phyloP scores from a whole-genome alignment of 192 early-diverging fungal genomes.

The Podochytrium sp. region DNA sequence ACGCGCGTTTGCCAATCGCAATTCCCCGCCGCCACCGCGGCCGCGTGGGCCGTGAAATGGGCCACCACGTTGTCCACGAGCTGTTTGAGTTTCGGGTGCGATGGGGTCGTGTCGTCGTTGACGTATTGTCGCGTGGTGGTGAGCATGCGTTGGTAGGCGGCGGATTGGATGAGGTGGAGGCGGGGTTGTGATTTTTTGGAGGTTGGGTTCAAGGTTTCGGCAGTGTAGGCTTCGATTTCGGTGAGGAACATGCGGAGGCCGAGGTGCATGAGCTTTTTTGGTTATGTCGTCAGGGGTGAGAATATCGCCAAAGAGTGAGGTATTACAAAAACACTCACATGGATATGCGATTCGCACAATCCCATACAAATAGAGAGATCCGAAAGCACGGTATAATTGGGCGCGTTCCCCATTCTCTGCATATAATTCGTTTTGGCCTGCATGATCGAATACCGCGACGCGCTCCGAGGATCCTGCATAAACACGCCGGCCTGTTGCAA shows the following conservation, averaged over 20 bases:
- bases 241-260: conserved; percentile 17
- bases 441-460: conserved; percentile 48
- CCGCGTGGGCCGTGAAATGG: conserved; percentile 66
- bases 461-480: conserved; percentile 39
- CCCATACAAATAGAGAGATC: conserved; percentile 14
- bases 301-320: background rate
- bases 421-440: too few relatives aligned
- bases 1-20: conserved; percentile 56
- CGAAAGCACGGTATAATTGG: too few relatives aligned
- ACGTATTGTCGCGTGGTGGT: conserved; percentile 39
- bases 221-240: conserved; percentile 14
- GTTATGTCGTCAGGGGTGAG: background rate
- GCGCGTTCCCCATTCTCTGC: too few relatives aligned
- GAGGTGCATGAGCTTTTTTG: conserved; percentile 30
- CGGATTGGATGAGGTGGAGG: background rate
- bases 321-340: background rate
- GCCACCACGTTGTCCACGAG: conserved; percentile 64
- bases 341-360: conserved; percentile 4
- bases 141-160: conserved; percentile 35
- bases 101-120: conserved; percentile 49
- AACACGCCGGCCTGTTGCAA: conserved; percentile 52
- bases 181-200: background rate
- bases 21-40: conserved; percentile 1
- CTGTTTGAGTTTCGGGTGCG: conserved; percentile 83
- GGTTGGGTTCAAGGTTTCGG: conserved; percentile 30